Percentiles rank a stretch among this genome's conserved stretches.
Conservation (phyloP, 2,329 filamentous ascomycete genomes). For the Elsinoe arachidis region DNA sequence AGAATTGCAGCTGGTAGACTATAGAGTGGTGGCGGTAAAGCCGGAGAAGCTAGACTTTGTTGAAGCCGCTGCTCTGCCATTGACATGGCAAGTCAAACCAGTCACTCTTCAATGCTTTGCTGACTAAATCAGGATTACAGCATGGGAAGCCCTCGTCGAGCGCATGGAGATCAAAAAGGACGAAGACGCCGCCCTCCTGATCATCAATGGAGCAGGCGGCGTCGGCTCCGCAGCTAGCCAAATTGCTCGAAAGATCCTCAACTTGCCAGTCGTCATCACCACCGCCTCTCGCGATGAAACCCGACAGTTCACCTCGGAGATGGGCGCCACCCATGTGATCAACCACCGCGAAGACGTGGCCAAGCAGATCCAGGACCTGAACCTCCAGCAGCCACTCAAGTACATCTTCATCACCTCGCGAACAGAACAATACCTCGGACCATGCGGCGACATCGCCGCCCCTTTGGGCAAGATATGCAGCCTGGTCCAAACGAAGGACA, state of each 20-base stretch:
- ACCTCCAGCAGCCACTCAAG: conserved; percentile 31
- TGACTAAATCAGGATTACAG: conserved; percentile 28
- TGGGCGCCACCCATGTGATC: conserved; percentile 38
- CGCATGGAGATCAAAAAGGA: conserved; percentile 32
- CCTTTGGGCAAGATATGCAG: conserved; percentile 40
- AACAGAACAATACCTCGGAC: conserved; percentile 34
- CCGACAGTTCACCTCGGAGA: conserved; percentile 29
- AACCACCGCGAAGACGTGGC: conserved; percentile 36
- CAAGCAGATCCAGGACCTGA: conserved; percentile 30
- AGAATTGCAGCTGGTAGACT: conserved; percentile 36
- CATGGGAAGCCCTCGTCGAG: conserved; percentile 37
- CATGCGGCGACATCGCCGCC: conserved; percentile 32
- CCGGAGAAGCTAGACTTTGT: conserved; percentile 33
- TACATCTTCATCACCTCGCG: conserved; percentile 38
- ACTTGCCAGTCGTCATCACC: conserved; percentile 36
- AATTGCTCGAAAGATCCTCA: conserved; percentile 34
- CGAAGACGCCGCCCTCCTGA: conserved; percentile 34
- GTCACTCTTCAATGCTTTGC: background rate
- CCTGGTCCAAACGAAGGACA: conserved; percentile 36
- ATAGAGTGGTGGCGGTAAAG: conserved; percentile 32
- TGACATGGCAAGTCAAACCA: conserved; percentile 26
- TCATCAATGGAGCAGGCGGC: conserved; percentile 40
- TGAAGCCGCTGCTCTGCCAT: conserved; percentile 36
- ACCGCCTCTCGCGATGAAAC: conserved; percentile 37
- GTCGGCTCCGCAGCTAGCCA: conserved; percentile 39